Conservation (phyloP, 257 asterid species). For the Primulina huaijiensis region DNA sequence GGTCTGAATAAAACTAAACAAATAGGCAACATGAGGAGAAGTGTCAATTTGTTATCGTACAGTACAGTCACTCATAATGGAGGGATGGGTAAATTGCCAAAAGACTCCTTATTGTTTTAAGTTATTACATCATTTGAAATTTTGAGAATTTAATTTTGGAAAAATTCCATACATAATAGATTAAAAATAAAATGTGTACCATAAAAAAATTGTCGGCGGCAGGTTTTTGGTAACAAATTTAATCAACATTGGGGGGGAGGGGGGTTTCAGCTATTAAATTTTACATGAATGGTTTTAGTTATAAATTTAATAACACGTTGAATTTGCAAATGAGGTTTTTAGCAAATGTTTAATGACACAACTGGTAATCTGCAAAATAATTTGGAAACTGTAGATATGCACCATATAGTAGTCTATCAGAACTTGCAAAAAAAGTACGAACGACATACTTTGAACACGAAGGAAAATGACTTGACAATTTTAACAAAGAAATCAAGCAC, state of each 20-base stretch:
- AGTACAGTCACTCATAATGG: not conserved
- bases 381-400: not conserved
- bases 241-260: too few species aligned
- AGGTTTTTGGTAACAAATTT: too few species aligned
- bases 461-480: conserved; percentile 90
- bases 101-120: not conserved
- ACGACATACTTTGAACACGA: conserved; percentile 75
- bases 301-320: not conserved
- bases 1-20: not conserved
- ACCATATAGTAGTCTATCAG: conserved; percentile 2
- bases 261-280: too few species aligned
- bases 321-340: not conserved
- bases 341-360: not conserved
- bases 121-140: not conserved
- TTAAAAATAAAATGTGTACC: too few species aligned
- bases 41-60: not conserved
- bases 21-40: not conserved
- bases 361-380: not conserved
- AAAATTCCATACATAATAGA: too few species aligned
- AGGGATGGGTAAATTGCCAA: not conserved
- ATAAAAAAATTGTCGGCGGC: too few species aligned
- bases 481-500: conserved; percentile 83
- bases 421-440: conserved; percentile 17
- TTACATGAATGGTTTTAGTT: not conserved
- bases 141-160: not conserved